Base-by-base conservation (phyloP, 2,329 filamentous ascomycete genomes). In the Fusarium torreyae region DNA sequence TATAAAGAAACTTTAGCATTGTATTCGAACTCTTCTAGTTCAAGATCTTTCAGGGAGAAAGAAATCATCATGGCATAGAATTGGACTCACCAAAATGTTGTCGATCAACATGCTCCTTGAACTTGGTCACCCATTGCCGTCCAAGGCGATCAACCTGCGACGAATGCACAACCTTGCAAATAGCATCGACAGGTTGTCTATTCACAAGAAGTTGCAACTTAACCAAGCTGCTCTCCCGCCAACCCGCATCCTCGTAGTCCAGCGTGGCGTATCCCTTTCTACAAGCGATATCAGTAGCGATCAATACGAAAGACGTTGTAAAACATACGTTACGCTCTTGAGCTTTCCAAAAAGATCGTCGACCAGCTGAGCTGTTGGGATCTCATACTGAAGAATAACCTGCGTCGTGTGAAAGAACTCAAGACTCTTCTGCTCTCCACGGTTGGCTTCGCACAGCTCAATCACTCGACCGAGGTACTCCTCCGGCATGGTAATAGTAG, bases 311-410 rank as follows among this genome's bases (percentile, higher is more conserved):
- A 4, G 14, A 1, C 4, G 9, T 42, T 10, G 3, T 14, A 9
- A n/a, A 11, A 76, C 80, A 62, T 76, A 84, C 55, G 94, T 98
- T 0, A 89, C 88, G 38, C 94, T 93, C 79, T 99, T 99, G 54
- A 99, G 85, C 80, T 97, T 98, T 53, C 96, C 96, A 78, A 99
- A 99, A 77, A 99, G 91, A 80, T 99, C 96, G 73, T 98, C 96
- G 1, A 99, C 96, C 6, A 99, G 85, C 55, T 97, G 93, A 3
- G 94, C 90, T 1, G 97, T 86, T 0, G 96, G 96, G 2, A 99
- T 82, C 53, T 94, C 89, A 78, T 99, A 99, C 75, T 95, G 95
- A 34, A 99, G 83, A 67, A 99, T 98, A 60, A 98, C 95, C 79
- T 99, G 96, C 0, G 91, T 93, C 3, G 92, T 85, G 14, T 94